Conservation (phyloP, 331 rosid genomes). For the Arachis monticola region DNA sequence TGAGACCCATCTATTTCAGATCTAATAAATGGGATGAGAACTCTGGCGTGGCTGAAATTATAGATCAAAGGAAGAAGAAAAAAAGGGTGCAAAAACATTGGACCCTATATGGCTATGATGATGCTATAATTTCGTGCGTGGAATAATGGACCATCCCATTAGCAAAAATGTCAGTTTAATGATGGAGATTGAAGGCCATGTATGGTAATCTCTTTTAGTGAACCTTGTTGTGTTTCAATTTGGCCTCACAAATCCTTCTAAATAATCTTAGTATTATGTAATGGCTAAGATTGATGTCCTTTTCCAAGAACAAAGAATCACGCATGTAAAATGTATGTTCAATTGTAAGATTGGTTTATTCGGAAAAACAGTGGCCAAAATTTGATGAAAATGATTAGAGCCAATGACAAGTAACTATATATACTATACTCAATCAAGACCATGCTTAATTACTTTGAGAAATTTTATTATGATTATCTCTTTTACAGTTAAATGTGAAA, state of each 20-base stretch:
- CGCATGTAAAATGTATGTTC: background rate
- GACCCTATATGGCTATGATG: conserved; percentile 25
- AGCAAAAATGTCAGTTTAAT: conserved; percentile 29
- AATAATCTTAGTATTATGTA: background rate
- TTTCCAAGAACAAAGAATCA: background rate
- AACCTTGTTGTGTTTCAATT: conserved; percentile 8
- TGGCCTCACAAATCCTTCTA: background rate
- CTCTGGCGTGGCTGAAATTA: conserved; percentile 24
- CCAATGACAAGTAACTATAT: background rate
- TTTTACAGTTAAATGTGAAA: conserved; percentile 16
- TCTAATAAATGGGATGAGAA: conserved; percentile 7
- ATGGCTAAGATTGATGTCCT: conserved; percentile 10
- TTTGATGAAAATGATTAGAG: conserved; percentile 6
- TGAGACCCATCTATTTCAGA: conserved; percentile 4
- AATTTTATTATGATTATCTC: background rate
- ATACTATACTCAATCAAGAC: background rate
- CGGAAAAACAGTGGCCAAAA: conserved; percentile 13
- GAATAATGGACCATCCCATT: conserved; percentile 40
- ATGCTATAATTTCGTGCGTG: conserved; percentile 32
- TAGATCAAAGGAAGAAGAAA: conserved; percentile 7
- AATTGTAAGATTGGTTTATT: conserved; percentile 13
- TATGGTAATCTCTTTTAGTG: conserved; percentile 1
- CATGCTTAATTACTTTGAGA: conserved; percentile 16
- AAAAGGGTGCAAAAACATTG: conserved; percentile 19
- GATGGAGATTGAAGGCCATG: conserved; percentile 37